These are phyloP conservation scores for Claviceps sorghi DNA, from an alignment of 2,329 filamentous ascomycete species.

Conservation along the genomic window DNA sequence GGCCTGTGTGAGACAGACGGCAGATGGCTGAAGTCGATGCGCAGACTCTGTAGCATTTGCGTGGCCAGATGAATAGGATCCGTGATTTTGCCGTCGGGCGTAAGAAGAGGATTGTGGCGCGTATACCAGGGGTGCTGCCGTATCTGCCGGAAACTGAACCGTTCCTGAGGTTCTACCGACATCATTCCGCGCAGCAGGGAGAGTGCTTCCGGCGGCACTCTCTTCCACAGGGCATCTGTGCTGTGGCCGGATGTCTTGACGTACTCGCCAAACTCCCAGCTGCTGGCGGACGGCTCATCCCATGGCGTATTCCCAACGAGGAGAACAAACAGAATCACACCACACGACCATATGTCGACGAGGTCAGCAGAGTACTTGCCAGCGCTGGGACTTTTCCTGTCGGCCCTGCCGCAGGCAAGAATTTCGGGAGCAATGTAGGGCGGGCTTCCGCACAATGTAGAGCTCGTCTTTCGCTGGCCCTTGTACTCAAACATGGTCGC, in stretches of 20 bases:
- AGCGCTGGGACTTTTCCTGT: slow-evolving; percentile 33
- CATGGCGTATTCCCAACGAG: slow-evolving; percentile 94
- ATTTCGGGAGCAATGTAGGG: slow-evolving; percentile 97
- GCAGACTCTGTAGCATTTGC: slow-evolving; percentile 80
- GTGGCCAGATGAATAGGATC: slow-evolving; percentile 82
- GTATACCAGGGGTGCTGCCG: slow-evolving; percentile 93
- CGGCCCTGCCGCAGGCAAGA: slow-evolving; percentile 34
- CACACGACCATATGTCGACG: slow-evolving; percentile 93
- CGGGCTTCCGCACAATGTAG: slow-evolving; percentile 86
- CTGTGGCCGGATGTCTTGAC: slow-evolving; percentile 64
- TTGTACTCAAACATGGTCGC: slow-evolving; percentile 88
- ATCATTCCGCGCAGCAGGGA: slow-evolving; percentile 90
- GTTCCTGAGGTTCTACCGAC: slow-evolving; percentile 55
- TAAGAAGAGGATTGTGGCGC: slow-evolving; percentile 62
- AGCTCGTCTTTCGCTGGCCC: slow-evolving; percentile 65
- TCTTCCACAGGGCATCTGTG: slow-evolving; percentile 71
- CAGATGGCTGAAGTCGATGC: slow-evolving; percentile 68
- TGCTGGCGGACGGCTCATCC: slow-evolving; percentile 77
- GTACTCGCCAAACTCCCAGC: slow-evolving; percentile 88
- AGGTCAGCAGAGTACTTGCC: slow-evolving; percentile 60
- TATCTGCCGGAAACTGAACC: slow-evolving; percentile 78
- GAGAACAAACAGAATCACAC: slow-evolving; percentile 92
- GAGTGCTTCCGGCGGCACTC: slow-evolving; percentile 56
- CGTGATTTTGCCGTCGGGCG: slow-evolving; percentile 55
- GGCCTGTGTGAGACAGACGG: slow-evolving; percentile 36